Conservation (phyloP, 352 stramenopile genomes). For the Globisporangium canariense region DNA sequence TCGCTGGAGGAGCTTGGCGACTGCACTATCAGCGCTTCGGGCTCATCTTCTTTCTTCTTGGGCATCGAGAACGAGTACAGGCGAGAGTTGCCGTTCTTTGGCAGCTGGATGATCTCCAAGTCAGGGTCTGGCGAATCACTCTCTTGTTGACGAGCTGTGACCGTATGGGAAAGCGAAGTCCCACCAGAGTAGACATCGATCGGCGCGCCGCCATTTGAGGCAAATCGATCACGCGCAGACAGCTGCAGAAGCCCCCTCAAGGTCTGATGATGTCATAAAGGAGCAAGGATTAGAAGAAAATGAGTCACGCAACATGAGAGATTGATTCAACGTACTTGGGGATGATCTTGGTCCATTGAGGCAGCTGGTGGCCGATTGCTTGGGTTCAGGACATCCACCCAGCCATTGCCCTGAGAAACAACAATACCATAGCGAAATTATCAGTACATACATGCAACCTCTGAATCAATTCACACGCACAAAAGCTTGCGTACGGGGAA, state of each 20-base stretch:
- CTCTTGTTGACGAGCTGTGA: slow-evolving; percentile 12
- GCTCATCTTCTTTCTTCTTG: slow-evolving; percentile 26
- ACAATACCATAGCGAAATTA: background rate
- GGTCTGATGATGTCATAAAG: background rate
- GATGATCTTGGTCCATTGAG: background rate
- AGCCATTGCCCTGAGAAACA: slow-evolving; percentile 50
- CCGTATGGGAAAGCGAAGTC: background rate
- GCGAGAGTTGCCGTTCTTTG: slow-evolving; percentile 9
- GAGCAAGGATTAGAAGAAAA: background rate
- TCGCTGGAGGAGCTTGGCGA: slow-evolving; percentile 33
- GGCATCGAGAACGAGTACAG: slow-evolving; percentile 46
- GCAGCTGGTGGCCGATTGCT: slow-evolving; percentile 11
- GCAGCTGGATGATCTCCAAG: background rate
- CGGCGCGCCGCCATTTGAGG: background rate
- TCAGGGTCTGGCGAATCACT: slow-evolving; percentile 1
- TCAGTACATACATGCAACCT: background rate
- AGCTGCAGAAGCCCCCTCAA: background rate
- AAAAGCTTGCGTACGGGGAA: slow-evolving; percentile 37
- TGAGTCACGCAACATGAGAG: background rate
- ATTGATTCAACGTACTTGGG: slow-evolving; percentile 5
- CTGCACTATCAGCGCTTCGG: slow-evolving; percentile 27
- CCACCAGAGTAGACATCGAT: background rate
- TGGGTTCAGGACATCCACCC: slow-evolving; percentile 54
- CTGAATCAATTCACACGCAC: background rate
- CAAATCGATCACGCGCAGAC: slow-evolving; percentile 9